phyloP scores from a whole-genome alignment of 768 basidiomycete genomes.

The Podaxis sp. region DNA sequence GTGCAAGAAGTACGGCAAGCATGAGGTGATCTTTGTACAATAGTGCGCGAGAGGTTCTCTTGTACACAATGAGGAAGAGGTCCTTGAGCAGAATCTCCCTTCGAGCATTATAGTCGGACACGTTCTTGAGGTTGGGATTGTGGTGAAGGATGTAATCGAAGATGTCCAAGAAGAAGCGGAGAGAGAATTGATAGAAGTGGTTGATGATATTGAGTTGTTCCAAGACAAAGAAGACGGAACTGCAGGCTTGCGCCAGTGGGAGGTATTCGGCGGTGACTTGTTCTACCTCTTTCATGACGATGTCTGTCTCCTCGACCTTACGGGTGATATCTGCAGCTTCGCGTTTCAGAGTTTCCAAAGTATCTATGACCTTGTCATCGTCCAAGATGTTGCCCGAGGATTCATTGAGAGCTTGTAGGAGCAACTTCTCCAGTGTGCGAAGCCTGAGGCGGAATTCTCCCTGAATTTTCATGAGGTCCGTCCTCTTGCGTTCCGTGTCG shows the following conservation, averaged over 20 bases:
- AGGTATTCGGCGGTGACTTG: conserved; percentile 94
- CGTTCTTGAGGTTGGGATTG: conserved; percentile 84
- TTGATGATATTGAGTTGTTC: conserved; percentile 93
- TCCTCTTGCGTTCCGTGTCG: conserved; percentile 92
- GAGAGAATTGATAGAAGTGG: conserved; percentile 98
- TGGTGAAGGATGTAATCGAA: conserved; percentile 93
- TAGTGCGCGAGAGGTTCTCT: conserved; percentile 86
- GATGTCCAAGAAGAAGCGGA: conserved; percentile 97
- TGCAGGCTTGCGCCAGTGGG: conserved; percentile 93
- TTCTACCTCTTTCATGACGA: conserved; percentile 95
- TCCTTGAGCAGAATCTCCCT: conserved; percentile 83
- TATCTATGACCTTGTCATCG: conserved; percentile 97
- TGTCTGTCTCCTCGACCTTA: conserved; percentile 95
- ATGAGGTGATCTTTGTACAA: conserved; percentile 90
- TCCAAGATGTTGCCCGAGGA: conserved; percentile 97
- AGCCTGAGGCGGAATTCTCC: conserved; percentile 95
- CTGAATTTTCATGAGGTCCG: conserved; percentile 97
- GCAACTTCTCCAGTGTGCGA: conserved; percentile 87
- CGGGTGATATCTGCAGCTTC: conserved; percentile 95
- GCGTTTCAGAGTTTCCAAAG: conserved; percentile 90
- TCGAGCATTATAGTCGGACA: conserved; percentile 71
- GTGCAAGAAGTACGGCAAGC: conserved; percentile 86
- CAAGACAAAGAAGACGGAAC: conserved; percentile 94
- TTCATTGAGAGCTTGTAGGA: conserved; percentile 94
- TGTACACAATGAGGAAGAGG: conserved; percentile 86